Percentiles rank a stretch among this genome's conserved stretches.
These are phyloP conservation scores for Ramularia endophylla DNA, from an alignment of 2,329 filamentous ascomycete genomes.

Conservation along the genomic window DNA sequence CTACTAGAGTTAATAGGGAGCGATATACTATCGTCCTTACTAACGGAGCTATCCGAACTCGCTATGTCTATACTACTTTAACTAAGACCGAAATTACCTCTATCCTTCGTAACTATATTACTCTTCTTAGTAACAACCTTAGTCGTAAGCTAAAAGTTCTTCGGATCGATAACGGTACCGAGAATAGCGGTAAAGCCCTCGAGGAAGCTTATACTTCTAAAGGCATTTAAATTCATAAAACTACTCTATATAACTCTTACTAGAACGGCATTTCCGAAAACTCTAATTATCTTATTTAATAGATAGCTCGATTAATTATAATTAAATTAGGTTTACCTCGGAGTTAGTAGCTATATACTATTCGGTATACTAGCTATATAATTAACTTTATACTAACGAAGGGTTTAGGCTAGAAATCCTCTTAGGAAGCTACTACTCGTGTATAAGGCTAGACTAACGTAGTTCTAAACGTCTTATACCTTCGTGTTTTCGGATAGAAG, in stretches of 20 bases:
- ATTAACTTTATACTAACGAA: background rate
- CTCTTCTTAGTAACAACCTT: no score
- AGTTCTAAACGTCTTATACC: background rate
- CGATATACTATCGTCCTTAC: background rate
- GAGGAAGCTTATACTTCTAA: background rate
- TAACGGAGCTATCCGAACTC: background rate
- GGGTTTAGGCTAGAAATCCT: background rate
- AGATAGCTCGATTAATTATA: background rate
- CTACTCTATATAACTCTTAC: slow-evolving; percentile 1
- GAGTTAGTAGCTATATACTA: background rate
- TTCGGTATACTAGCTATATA: background rate
- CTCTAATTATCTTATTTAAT: background rate
- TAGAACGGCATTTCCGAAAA: background rate
- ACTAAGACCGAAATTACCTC: background rate
- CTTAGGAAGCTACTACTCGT: background rate
- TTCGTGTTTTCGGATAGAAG: background rate
- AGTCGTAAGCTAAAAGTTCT: background rate
- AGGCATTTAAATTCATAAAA: background rate
- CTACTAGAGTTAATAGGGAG: background rate
- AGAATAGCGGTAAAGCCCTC: background rate
- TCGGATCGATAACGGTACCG: background rate
- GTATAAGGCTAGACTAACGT: background rate
- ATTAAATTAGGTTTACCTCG: background rate
- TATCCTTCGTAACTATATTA: background rate
- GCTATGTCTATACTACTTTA: background rate